These are phyloP conservation scores for Annulohypoxylon bovei DNA, from an alignment of 495 filamentous ascomycete genomes.

Conservation along the genomic window DNA sequence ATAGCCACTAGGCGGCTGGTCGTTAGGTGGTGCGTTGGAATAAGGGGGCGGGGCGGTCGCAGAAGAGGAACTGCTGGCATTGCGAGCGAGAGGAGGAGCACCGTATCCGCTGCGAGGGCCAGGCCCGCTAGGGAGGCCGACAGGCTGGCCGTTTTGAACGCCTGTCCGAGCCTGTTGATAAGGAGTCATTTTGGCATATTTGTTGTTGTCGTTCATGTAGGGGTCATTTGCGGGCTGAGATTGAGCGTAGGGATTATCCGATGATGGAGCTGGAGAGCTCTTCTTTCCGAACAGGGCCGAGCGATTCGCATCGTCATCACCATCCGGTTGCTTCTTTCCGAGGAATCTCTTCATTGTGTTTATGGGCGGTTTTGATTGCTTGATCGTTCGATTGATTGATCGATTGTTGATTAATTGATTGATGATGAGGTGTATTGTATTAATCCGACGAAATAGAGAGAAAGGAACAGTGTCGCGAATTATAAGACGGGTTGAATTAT, in stretches of 20 bases:
- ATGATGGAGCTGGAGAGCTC: conserved; percentile 61
- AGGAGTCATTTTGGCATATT: conserved; percentile 55
- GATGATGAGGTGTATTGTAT: conserved; percentile 4
- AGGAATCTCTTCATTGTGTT: conserved; percentile 69
- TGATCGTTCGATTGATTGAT: conserved; percentile 6
- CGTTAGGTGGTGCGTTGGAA: conserved; percentile 25
- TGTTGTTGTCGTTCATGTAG: conserved; percentile 65
- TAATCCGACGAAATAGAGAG: conserved; percentile 6
- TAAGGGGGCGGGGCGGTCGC: conserved; percentile 35
- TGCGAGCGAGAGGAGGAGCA: conserved; percentile 34
- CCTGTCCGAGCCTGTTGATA: conserved; percentile 48
- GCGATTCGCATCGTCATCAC: conserved; percentile 67
- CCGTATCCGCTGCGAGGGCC: conserved; percentile 41
- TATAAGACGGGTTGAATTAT: conserved; percentile 33
- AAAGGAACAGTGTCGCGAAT: conserved; percentile 9
- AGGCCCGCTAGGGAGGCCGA: conserved; percentile 53
- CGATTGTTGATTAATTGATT: neutral
- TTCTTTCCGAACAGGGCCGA: conserved; percentile 73
- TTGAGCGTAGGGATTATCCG: conserved; percentile 78
- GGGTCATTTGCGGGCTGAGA: conserved; percentile 65
- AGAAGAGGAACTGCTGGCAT: conserved; percentile 30
- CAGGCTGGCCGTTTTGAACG: conserved; percentile 37
- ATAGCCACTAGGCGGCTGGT: conserved; percentile 54
- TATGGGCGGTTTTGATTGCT: neutral
- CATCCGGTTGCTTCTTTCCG: conserved; percentile 71